Base-by-base conservation (phyloP, 2,329 filamentous ascomycete genomes). In the Ploettnerulaceae sp. region DNA sequence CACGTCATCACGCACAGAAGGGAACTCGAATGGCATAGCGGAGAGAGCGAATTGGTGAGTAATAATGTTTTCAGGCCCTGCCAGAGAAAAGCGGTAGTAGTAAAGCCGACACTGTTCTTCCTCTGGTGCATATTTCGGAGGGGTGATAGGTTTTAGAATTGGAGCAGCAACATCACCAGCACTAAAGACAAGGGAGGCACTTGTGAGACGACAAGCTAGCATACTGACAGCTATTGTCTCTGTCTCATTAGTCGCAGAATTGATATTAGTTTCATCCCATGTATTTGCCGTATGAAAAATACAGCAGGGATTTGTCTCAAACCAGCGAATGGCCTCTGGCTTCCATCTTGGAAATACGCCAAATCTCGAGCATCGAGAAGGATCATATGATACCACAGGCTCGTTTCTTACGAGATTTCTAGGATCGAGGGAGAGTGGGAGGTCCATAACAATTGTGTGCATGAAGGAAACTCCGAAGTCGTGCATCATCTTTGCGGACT, bases 261-360 rank as follows among this genome's bases (percentile, higher is more conserved):
- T 54, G 1, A 58, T 20, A 12, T 64, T 51, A 1, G 62, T 53
- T 3, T 74, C 71, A 42, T 86, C 80, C 84, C 83, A 88, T 1
- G 77, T 77, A 54, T 85, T 86, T 1, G 81, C 83, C 0, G 82
- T 84, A 57, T 87, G 84, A 51, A 86, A 85, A 34, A 87, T 83
- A 56, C 81, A 80, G 56, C 81, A 86, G 5, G 79, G 71, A 8
- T 75, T 74, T 0, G 82, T 85, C 63, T 83, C 75, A 51, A 83
- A 86, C 82, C 83, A 87, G 7, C 72, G 71, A 2, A 84, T 71
- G 1, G 68, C 65, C 1, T 74, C 61, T 1, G 82, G 81, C 9
- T 71, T 59, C 44, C 76, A 73, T 3, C 83, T 72, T 8, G 82
- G 81, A 51, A 87, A 86, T 1, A 86, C 69, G 0, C 82, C 83